Evolutionary conservation across 106 monocot species (phyloP).

Genomic region (Ottelia alismoides): DNA sequence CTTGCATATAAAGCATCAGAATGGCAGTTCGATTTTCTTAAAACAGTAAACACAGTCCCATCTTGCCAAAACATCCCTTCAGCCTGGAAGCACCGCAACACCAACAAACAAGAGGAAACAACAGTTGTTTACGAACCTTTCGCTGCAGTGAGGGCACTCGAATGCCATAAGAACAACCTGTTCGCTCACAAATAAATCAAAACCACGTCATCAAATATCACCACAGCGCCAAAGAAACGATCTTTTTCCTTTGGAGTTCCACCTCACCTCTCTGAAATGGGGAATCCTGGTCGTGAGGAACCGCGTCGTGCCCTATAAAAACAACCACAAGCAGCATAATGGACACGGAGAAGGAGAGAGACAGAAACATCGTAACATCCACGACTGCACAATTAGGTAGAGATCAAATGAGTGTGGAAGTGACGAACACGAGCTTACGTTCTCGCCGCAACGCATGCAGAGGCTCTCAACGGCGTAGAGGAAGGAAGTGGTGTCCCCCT

Average conservation of each 20-base stretch:
- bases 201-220: too few species aligned
- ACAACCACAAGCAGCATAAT: not conserved
- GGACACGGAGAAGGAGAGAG: not conserved
- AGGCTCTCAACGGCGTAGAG: slow-evolving; percentile 65
- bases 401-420: too few species aligned
- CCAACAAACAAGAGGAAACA: not conserved
- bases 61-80: too few species aligned
- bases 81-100: too few species aligned
- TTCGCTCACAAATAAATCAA: slow-evolving; percentile 8
- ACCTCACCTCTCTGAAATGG: slow-evolving; percentile 72
- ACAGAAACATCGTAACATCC: too few species aligned
- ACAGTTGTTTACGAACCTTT: too few species aligned
- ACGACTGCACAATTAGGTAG: too few species aligned
- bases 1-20: too few species aligned
- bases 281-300: slow-evolving; percentile 87
- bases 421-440: slow-evolving; percentile 40
- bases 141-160: slow-evolving; percentile 88
- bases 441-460: slow-evolving; percentile 96
- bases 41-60: too few species aligned
- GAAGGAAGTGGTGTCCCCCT: slow-evolving; percentile 24
- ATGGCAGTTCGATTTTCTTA: too few species aligned
- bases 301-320: slow-evolving; percentile 69
- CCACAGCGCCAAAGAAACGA: not conserved
- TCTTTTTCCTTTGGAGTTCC: too few species aligned
- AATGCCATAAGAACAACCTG: slow-evolving; percentile 94